Evolutionary conservation across 2,329 filamentous ascomycete genomes (phyloP).

Genomic region (Didymella lethalis): DNA sequence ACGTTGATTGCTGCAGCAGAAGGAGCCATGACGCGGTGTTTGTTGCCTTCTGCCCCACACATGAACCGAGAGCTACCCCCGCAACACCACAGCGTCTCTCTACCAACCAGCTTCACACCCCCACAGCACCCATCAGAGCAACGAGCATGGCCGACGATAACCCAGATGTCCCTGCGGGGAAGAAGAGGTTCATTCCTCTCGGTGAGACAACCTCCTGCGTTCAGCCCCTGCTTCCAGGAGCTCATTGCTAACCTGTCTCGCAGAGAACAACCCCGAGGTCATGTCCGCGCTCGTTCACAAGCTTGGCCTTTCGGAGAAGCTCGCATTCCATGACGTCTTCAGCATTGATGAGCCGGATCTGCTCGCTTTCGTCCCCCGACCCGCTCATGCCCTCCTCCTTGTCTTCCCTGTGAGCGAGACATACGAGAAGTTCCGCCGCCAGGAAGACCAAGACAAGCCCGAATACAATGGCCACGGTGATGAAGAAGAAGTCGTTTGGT

Average conservation of each 20-base stretch:
- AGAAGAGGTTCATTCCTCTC: constrained; percentile 51
- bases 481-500: constrained; percentile 85
- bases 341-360: constrained; percentile 86
- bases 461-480: constrained; percentile 74
- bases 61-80: constrained; percentile 12
- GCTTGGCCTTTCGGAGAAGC: constrained; percentile 80
- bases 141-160: constrained; percentile 42
- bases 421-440: constrained; percentile 78
- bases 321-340: constrained; percentile 90
- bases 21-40: constrained; percentile 15
- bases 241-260: constrained; percentile 24
- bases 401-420: constrained; percentile 85
- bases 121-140: not conserved
- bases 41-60: constrained; percentile 23
- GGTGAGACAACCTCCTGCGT: constrained; percentile 33
- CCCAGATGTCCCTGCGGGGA: constrained; percentile 42
- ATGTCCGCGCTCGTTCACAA: constrained; percentile 86
- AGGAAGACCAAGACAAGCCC: constrained; percentile 71
- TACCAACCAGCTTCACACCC: not conserved
- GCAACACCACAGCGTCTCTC: constrained; percentile 1
- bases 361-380: constrained; percentile 85
- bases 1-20: not conserved
- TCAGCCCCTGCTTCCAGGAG: not conserved
- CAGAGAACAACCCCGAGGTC: constrained; percentile 84
- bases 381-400: constrained; percentile 85